These are phyloP conservation scores for Tricholoma matsutake DNA, from an alignment of 768 basidiomycete genomes.

Conservation along the genomic window DNA sequence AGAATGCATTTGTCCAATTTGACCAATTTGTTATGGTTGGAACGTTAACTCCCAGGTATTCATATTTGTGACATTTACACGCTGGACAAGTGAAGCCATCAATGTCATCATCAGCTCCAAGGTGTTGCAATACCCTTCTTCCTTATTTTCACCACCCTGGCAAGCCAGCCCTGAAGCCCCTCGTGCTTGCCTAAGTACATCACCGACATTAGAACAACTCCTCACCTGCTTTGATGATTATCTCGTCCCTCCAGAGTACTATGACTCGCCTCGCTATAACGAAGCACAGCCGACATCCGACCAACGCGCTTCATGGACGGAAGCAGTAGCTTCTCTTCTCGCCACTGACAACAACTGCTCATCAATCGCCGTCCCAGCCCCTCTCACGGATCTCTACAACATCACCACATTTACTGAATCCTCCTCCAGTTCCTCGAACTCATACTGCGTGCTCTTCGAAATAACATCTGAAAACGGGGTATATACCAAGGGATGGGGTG, in stretches of 20 bases:
- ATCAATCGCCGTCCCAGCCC: slow-evolving; percentile 24
- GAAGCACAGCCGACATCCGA: slow-evolving; percentile 29
- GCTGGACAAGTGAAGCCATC: neutral
- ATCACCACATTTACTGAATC: slow-evolving; percentile 25
- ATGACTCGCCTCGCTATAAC: slow-evolving; percentile 26
- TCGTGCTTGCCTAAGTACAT: neutral
- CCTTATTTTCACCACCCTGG: neutral
- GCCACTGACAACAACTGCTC: slow-evolving; percentile 29
- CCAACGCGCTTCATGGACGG: slow-evolving; percentile 27
- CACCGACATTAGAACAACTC: slow-evolving; percentile 8
- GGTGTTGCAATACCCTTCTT: neutral
- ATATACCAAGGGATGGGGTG: slow-evolving; percentile 35
- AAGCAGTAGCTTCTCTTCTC: slow-evolving; percentile 25
- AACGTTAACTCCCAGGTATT: neutral
- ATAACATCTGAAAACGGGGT: slow-evolving; percentile 7
- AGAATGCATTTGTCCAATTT: neutral
- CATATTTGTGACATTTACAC: neutral
- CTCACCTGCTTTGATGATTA: slow-evolving; percentile 29
- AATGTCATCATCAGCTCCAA: no score
- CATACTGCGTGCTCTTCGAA: slow-evolving; percentile 33
- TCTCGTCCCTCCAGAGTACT: slow-evolving; percentile 27
- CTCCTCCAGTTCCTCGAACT: slow-evolving; percentile 11
- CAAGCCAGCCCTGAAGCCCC: neutral
- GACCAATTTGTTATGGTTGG: neutral
- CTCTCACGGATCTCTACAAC: slow-evolving; percentile 25